Conservation (phyloP, 148 eudicot genomes). For the Camellia sinensis region DNA sequence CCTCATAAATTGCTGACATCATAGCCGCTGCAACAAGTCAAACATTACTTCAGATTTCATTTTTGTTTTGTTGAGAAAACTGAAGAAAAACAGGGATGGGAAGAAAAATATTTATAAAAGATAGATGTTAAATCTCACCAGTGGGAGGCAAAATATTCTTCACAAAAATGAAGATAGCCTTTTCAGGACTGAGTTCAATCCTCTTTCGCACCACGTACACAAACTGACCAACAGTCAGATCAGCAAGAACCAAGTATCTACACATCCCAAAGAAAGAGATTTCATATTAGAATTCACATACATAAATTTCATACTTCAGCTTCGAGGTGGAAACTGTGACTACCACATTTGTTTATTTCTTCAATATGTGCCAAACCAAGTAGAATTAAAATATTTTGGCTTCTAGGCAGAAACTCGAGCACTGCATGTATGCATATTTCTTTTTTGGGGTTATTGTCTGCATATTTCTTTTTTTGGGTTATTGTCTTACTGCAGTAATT, state of each 20-base stretch:
- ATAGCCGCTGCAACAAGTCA: constrained; percentile 5
- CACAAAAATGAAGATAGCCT: constrained; percentile 54
- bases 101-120: background rate
- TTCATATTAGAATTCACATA: background rate
- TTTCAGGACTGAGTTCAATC: constrained; percentile 51
- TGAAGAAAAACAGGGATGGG: background rate
- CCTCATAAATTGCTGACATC: constrained; percentile 32
- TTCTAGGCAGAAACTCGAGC: too few relatives aligned
- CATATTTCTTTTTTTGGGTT: too few relatives aligned
- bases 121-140: constrained; percentile 19
- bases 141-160: constrained; percentile 55
- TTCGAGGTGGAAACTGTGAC: too few relatives aligned
- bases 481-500: too few relatives aligned
- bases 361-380: too few relatives aligned
- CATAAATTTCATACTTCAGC: too few relatives aligned
- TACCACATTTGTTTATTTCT: too few relatives aligned
- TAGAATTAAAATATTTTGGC: too few relatives aligned
- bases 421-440: too few relatives aligned
- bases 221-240: constrained; percentile 55
- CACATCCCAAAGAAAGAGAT: background rate
- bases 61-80: background rate
- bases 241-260: constrained; percentile 58
- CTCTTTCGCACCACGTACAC: constrained; percentile 57
- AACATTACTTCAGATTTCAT: background rate
- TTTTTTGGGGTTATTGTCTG: too few relatives aligned